Base-by-base conservation (phyloP, 192 early-diverging fungal genomes). In the Lobosporangium transversale region DNA sequence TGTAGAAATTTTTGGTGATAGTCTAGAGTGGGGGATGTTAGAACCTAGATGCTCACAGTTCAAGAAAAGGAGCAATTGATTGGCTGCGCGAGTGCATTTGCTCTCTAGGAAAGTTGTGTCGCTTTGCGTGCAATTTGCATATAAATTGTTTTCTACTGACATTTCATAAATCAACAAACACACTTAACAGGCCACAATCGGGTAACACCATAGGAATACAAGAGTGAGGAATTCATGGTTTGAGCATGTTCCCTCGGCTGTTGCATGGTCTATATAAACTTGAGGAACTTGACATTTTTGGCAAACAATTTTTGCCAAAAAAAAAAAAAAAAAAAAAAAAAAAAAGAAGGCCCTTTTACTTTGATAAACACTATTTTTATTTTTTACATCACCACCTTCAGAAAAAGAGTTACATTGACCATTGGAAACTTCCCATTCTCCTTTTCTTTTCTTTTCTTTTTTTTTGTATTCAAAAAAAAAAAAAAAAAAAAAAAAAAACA, bases 71-170 rank as follows among this genome's bases (percentile, higher is more conserved):
- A 40, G 37, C 37, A 40, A 14, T 14, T 40, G 37, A 58, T 58
- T 58, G 55, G 55, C 36, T 40, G 37, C 11, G 18, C 11, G 21
- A 24, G 29, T 24, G 40, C 55, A 58, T 58, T 17, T 40, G 37
- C 37, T 10, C 14, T 40, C 37, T 14, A 30, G 3, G 26, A 23
- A 58, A 7, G 23, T 58, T 43, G 55, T 58, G 55, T 58, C 55
- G 55, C 20, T 58, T 58, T 43, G 55, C 18, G 55, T 58, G 55
- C 43, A 40, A 58, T 58, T 43, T 43, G 21, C 55, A 43, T 43
- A 40, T 27, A 55, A 36, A 32, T 40, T 7, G 7, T 40, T 40
- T 10, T 40, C 37, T 14, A 14, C 37, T 10, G 14, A 40, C 8
- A 14, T 7, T 14, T 40, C 37, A 40, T 7, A 10, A 40, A 10